phyloP scores from a whole-genome alignment of 768 basidiomycete species.

The Auricularia heimuer region DNA sequence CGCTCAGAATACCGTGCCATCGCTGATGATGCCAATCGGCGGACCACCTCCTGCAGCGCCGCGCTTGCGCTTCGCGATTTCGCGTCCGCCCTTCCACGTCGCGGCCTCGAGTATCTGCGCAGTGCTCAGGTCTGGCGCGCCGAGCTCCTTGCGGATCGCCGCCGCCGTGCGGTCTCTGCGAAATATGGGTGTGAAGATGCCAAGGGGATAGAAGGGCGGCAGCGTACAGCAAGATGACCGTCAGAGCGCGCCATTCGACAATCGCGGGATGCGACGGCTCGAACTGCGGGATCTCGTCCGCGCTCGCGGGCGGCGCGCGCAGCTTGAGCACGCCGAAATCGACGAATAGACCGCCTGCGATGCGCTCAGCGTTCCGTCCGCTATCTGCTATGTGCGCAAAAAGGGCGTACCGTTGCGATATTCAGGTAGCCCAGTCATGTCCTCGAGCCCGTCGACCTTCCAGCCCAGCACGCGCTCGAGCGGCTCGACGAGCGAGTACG shows the following conservation, averaged over 20 bases:
- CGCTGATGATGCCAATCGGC: conserved; percentile 77
- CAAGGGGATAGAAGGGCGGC: background rate
- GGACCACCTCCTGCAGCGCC: conserved; percentile 64
- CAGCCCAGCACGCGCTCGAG: conserved; percentile 70
- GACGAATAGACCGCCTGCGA: conserved; percentile 71
- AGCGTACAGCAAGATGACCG: conserved; percentile 80
- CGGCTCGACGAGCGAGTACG: conserved; percentile 80
- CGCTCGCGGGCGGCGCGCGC: conserved; percentile 38
- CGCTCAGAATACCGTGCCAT: conserved; percentile 69
- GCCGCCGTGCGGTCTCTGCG: conserved; percentile 70
- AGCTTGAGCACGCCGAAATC: conserved; percentile 75
- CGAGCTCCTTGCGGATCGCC: conserved; percentile 51
- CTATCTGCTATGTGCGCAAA: background rate
- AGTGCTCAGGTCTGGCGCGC: conserved; percentile 47
- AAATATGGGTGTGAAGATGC: too few species aligned
- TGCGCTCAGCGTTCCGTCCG: background rate
- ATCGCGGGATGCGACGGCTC: conserved; percentile 79
- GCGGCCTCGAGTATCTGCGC: conserved; percentile 90
- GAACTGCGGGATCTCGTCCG: conserved; percentile 50
- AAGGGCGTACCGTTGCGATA: conserved; percentile 74
- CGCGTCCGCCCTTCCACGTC: conserved; percentile 94
- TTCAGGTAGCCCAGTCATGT: conserved; percentile 89
- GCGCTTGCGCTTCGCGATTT: conserved; percentile 74
- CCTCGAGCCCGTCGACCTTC: conserved; percentile 70
- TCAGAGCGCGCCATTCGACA: conserved; percentile 94